phyloP scores from a whole-genome alignment of 2,329 filamentous ascomycete species.

The Ilyonectria sp. region DNA sequence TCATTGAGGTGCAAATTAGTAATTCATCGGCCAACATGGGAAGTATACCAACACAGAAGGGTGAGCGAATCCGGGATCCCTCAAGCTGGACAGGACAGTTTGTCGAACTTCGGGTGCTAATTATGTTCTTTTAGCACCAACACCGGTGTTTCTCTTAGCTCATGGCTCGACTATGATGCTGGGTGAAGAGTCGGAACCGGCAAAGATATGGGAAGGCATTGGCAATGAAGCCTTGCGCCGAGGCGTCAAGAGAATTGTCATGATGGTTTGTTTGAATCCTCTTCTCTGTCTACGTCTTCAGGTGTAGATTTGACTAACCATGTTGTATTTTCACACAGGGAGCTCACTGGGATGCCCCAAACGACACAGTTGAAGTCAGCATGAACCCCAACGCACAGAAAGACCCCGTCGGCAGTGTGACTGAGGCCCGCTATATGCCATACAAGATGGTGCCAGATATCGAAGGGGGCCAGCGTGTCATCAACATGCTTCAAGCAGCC shows the following conservation, averaged over 20 bases:
- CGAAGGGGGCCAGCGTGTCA: slow-evolving; percentile 63
- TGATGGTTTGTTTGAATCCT: slow-evolving; percentile 65
- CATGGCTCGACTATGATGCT: slow-evolving; percentile 83
- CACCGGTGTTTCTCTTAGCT: slow-evolving; percentile 77
- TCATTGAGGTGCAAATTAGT: too few relatives aligned
- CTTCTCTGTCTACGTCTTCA: too few relatives aligned
- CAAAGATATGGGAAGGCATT: slow-evolving; percentile 76
- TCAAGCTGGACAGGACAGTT: too few relatives aligned
- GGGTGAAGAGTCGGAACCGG: slow-evolving; percentile 73
- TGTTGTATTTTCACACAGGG: slow-evolving; percentile 57
- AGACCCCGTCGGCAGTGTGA: slow-evolving; percentile 75
- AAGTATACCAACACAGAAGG: not conserved
- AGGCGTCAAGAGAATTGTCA: slow-evolving; percentile 74
- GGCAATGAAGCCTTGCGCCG: slow-evolving; percentile 68
- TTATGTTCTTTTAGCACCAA: slow-evolving; percentile 36
- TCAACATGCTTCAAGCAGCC: slow-evolving; percentile 61
- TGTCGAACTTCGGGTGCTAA: too few relatives aligned
- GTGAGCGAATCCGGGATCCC: not conserved
- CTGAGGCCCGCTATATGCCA: slow-evolving; percentile 73
- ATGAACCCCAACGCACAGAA: slow-evolving; percentile 73
- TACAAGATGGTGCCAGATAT: slow-evolving; percentile 75
- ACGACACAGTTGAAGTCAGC: slow-evolving; percentile 70
- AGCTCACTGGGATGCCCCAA: slow-evolving; percentile 74
- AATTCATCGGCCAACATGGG: not conserved
- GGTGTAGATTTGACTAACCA: too few relatives aligned